Conservation (phyloP, 2,329 filamentous ascomycete species). For the Didymella lethalis region DNA sequence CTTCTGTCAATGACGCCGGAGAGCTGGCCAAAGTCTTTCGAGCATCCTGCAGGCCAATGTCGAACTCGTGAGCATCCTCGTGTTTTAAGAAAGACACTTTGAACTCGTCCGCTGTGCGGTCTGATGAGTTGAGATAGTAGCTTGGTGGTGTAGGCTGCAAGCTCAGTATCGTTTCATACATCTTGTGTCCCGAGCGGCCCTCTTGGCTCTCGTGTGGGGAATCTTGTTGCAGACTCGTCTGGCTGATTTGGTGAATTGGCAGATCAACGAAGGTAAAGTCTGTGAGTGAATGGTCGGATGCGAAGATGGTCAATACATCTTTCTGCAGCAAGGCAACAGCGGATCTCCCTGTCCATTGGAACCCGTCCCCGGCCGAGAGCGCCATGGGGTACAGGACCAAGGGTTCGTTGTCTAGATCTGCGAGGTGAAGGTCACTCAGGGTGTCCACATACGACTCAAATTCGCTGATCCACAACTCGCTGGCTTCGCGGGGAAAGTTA, state of each 20-base stretch:
- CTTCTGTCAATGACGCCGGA: background rate
- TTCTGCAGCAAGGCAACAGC: slow-evolving; percentile 30
- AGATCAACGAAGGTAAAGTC: slow-evolving; percentile 40
- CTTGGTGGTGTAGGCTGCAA: slow-evolving; percentile 22
- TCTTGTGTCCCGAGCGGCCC: slow-evolving; percentile 12
- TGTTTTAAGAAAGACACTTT: slow-evolving; percentile 31
- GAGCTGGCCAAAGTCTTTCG: background rate
- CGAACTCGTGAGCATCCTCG: slow-evolving; percentile 34
- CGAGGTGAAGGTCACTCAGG: slow-evolving; percentile 27
- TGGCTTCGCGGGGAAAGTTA: slow-evolving; percentile 32
- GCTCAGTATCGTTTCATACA: slow-evolving; percentile 12
- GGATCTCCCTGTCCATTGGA: slow-evolving; percentile 30
- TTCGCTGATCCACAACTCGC: slow-evolving; percentile 35
- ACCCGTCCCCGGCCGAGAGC: slow-evolving; percentile 32
- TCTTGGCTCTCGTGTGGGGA: slow-evolving; percentile 18
- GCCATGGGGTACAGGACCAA: slow-evolving; percentile 35
- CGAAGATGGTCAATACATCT: slow-evolving; percentile 34
- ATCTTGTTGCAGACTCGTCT: slow-evolving; percentile 14
- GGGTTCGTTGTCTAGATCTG: slow-evolving; percentile 21
- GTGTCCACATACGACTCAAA: slow-evolving; percentile 43
- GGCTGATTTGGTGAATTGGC: slow-evolving; percentile 33
- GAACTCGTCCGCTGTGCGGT: slow-evolving; percentile 28
- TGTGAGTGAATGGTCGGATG: slow-evolving; percentile 25
- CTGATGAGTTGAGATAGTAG: slow-evolving; percentile 35
- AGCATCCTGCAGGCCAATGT: slow-evolving; percentile 9